Evolutionary conservation across 345 rosid species (phyloP), one percentile per base, ranked within the genome.

Genomic region (Mercurialis annua): DNA sequence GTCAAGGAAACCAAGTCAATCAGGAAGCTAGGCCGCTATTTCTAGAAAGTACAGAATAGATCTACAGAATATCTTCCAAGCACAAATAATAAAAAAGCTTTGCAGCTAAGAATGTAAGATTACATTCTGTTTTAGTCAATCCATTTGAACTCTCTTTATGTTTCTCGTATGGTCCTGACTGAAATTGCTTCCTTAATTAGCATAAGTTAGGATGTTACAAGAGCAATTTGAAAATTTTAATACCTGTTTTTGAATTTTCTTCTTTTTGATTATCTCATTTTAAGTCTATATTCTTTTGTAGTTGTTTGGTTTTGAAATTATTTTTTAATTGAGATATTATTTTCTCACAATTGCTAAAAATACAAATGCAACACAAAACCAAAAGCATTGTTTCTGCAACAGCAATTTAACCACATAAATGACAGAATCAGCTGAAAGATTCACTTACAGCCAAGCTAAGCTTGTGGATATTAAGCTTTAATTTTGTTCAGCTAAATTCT

Each of bases 1-100:
- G 83, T 29, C 69, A 66, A 71, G 40, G 58, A 47, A 65, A 73
- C 16, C 14, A 43, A 67, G 23, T 40, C 4, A 58, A 17, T 30
- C 14, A 43, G 46, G 66, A 14, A 70, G n/a, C 26, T 18, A 36
- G 21, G 53, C 12, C 40, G 24, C 47, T 4, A 72, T 24, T 63
- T 55, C 7, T 6, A 58, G 47, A 6, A 40, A 53, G 40, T 26
- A 11, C 29, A 30, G 18, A 61, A 16, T 24, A 29, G 20, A 54
- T 9, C 38, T 54, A 36, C 20, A 40, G 14, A 12, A 40, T 21
- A 23, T 21, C 16, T 21, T 27, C 18, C 33, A 18, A 40, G 53
- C n/a, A 34, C 36, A 47, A 65, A 23, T 68, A 53, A 27, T 60
- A 33, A 3, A 31, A 7, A 48, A 3, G 20, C 50, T 36, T 42